Conservation (phyloP, 176 grass and related monocot species). For the Carex scoparia region DNA sequence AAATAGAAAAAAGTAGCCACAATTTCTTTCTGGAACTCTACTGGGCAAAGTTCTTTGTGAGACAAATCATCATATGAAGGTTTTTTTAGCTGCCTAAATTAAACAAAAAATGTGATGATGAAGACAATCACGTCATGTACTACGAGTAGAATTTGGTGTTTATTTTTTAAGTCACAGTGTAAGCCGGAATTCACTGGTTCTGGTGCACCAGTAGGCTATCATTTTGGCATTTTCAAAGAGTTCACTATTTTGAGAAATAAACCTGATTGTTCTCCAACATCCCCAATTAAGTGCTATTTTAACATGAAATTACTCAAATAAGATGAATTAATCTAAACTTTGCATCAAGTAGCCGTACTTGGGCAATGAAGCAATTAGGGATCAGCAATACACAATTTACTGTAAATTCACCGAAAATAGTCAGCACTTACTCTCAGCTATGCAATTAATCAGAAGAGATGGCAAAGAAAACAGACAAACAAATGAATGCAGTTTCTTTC, state of each 20-base stretch:
- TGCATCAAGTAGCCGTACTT: too few relatives aligned
- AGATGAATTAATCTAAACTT: too few relatives aligned
- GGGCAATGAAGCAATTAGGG: too few relatives aligned
- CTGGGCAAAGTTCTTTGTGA: background rate
- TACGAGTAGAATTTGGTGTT: background rate
- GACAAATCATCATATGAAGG: background rate
- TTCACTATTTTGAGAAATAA: background rate
- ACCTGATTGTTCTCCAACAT: background rate
- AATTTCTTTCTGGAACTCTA: too few relatives aligned
- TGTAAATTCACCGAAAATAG: too few relatives aligned
- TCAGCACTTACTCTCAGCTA: too few relatives aligned
- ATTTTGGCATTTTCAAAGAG: background rate
- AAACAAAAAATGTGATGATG: background rate
- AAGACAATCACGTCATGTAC: background rate
- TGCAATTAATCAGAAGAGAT: too few relatives aligned
- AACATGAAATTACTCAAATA: too few relatives aligned
- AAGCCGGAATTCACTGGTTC: background rate
- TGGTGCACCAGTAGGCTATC: background rate
- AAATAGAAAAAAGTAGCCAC: background rate
- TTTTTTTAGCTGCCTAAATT: background rate
- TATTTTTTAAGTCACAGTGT: background rate
- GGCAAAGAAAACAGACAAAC: too few relatives aligned
- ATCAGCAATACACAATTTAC: too few relatives aligned
- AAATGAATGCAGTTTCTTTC: too few relatives aligned
- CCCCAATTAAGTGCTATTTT: too few relatives aligned